Base-by-base conservation (phyloP, 2,329 filamentous ascomycete species). In the Talaromyces islandicus region DNA sequence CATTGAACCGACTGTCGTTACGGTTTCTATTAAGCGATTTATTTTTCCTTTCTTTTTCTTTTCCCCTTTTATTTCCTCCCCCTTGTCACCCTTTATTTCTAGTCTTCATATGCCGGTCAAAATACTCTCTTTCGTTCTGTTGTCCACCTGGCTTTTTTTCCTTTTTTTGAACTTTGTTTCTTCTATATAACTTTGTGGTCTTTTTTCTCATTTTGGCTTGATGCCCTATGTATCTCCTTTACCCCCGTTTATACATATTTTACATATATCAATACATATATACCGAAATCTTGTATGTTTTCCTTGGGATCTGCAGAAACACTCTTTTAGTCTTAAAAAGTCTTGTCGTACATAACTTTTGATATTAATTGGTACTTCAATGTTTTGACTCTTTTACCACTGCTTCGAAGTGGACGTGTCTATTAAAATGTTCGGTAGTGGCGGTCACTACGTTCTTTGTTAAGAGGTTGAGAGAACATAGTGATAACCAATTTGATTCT, bases 191-290 rank as follows among this genome's bases (percentile, higher is more conserved):
- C 43, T 46, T 46, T 46, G 41, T 21, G n/a, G 12, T 17, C 19
- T 46, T 19, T 24, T 46, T 21, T 46, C 19, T 7, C 48, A 24
- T 21, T 29, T 29, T 52, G 48, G 48, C 48, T 52, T 56, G 46
- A 46, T 58, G 24, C 21, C 25, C 60, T 63, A 12, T 38, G 19
- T 7, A 41, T 19, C 17, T 62, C 11, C 64, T 53, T 58, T n/a
- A 17, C 57, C 58, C 27, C 66, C 51, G 57, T 59, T 35, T 53
- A 35, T 35, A 54, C 59, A 51, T 30, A 48, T 55, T 50, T 50
- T 17, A 21, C 17, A 12, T 57, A 43, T 60, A 9, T 29, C 4
- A 29, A 48, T 46, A 24, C 27, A 48, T 32, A 56, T 46, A 30
- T 46, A 25, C n/a, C 25, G 25, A 21, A 24, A 29, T 32, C 35